Percentiles rank a stretch among this genome's conserved stretches.
Conservation (phyloP, 306 rosid genomes). For the Nissolia schottii region DNA sequence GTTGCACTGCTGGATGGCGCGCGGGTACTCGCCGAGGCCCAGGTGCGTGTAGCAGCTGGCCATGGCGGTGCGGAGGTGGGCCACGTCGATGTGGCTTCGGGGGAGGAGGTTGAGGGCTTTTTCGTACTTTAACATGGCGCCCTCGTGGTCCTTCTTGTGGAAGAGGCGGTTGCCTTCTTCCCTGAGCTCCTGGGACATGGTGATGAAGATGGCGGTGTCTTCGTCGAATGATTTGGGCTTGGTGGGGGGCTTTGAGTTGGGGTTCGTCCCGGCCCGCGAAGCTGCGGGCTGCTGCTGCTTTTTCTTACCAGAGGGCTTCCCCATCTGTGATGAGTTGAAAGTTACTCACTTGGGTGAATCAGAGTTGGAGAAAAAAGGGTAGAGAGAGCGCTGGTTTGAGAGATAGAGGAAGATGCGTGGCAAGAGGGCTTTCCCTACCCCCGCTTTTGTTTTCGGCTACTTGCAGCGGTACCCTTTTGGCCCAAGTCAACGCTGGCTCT, state of each 20-base stretch:
- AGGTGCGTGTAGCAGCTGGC: constrained; percentile 78
- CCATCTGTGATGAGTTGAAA: constrained; percentile 36
- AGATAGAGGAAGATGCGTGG: too few species aligned
- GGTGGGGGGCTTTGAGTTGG: background rate
- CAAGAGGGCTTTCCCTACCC: too few species aligned
- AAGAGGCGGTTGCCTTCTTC: constrained; percentile 77
- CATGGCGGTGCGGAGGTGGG: constrained; percentile 66
- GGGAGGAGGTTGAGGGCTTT: constrained; percentile 86
- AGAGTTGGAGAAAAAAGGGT: background rate
- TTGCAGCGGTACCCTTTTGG: background rate
- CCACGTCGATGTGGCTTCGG: constrained; percentile 66
- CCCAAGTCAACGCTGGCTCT: background rate
- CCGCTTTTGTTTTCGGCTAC: background rate
- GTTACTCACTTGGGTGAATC: background rate
- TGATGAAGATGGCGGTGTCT: constrained; percentile 82
- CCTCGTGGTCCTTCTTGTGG: constrained; percentile 67
- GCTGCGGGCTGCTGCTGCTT: constrained; percentile 31
- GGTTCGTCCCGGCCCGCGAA: background rate
- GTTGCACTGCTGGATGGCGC: constrained; percentile 76
- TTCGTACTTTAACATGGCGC: constrained; percentile 76
- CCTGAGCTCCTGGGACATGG: constrained; percentile 76
- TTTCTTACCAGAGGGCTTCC: constrained; percentile 75
- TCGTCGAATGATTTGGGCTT: constrained; percentile 58
- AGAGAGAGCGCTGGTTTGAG: background rate
- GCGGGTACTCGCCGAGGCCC: constrained; percentile 81